phyloP scores from a whole-genome alignment of 805 yeast genomes.

The Pichia pseudocactophila region DNA sequence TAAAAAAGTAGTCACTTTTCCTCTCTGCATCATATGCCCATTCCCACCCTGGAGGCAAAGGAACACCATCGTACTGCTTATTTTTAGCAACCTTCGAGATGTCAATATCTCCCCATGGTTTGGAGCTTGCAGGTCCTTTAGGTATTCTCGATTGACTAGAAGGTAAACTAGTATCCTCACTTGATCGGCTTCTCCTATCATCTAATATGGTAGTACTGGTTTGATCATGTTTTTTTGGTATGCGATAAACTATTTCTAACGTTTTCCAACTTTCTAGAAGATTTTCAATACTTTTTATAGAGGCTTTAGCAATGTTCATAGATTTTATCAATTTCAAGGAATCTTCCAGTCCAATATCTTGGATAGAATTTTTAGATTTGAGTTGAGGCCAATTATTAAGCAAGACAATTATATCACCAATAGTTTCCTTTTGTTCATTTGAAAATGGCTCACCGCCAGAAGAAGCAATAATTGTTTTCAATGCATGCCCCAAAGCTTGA shows the following conservation, averaged over 20 bases:
- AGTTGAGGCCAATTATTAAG: constrained; percentile 59
- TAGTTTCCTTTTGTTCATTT: constrained; percentile 32
- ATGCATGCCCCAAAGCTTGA: constrained; percentile 57
- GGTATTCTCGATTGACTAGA: constrained; percentile 5
- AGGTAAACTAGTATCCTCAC: constrained; percentile 3
- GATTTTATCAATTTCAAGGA: constrained; percentile 38
- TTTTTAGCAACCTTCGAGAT: constrained; percentile 14
- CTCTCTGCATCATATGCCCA: constrained; percentile 40
- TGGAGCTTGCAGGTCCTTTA: constrained; percentile 8
- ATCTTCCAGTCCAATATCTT: constrained; percentile 62
- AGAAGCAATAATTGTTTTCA: constrained; percentile 30
- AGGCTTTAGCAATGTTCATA: constrained; percentile 6
- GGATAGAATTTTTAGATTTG: constrained; percentile 64
- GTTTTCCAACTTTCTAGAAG: constrained; percentile 62
- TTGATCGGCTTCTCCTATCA: constrained; percentile 18
- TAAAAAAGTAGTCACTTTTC: constrained; percentile 44
- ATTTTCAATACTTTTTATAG: constrained; percentile 31
- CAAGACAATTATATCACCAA: constrained; percentile 44
- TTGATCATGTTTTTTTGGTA: constrained; percentile 50
- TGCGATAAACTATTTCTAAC: constrained; percentile 75
- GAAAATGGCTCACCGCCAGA: constrained; percentile 6
- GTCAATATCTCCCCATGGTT: constrained; percentile 17
- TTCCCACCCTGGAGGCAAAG: constrained; percentile 61
- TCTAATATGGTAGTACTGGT: constrained; percentile 10
- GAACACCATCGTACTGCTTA: constrained; percentile 22